Conservation (phyloP, 345 rosid species). For the Pugionium cornutum region DNA sequence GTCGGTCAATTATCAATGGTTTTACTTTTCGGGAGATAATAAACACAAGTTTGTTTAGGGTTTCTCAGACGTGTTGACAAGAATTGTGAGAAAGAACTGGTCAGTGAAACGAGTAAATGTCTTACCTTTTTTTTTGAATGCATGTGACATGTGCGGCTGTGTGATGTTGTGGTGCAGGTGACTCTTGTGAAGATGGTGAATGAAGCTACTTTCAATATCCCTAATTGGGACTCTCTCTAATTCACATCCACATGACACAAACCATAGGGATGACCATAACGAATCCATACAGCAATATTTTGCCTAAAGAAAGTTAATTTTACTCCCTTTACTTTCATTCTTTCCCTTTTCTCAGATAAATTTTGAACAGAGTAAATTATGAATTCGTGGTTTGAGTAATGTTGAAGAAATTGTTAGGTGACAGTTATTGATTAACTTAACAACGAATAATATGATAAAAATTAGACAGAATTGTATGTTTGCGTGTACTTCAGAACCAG, state of each 20-base stretch:
- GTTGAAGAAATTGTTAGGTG: constrained; percentile 3
- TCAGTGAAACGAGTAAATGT: too few relatives aligned
- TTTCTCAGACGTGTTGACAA: neutral
- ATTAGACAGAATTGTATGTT: neutral
- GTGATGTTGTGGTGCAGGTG: constrained; percentile 48
- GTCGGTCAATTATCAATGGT: neutral
- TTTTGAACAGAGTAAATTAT: constrained; percentile 27
- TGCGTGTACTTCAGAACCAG: neutral
- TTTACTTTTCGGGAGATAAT: neutral
- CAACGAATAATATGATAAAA: neutral
- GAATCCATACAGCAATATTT: constrained; percentile 20
- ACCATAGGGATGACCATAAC: neutral
- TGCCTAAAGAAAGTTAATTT: neutral
- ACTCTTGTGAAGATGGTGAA: constrained; percentile 84
- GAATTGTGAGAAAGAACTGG: neutral
- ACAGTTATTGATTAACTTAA: neutral
- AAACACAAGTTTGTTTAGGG: constrained; percentile 3
- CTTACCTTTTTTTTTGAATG: too few relatives aligned
- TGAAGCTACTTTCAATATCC: constrained; percentile 77
- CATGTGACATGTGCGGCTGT: neutral
- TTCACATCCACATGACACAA: constrained; percentile 28
- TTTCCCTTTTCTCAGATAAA: neutral
- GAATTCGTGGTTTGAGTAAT: constrained; percentile 20
- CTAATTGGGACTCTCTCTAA: constrained; percentile 57
- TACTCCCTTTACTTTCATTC: neutral